Evolutionary conservation across 106 monocot genomes (phyloP).

Genomic region (Ottelia alismoides): DNA sequence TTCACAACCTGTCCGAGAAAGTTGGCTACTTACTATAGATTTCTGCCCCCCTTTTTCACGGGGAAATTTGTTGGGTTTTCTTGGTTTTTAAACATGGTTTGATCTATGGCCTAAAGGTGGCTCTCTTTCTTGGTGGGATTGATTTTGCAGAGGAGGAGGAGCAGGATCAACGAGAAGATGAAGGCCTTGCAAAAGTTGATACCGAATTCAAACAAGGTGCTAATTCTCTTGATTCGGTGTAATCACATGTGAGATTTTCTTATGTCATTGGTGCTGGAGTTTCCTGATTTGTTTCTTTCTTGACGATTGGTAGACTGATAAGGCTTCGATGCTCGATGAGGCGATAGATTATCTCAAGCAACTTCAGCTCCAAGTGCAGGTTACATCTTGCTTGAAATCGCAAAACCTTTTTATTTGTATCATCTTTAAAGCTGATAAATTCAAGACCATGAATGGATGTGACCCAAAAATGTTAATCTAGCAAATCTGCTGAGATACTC

Average conservation of each 20-base stretch:
- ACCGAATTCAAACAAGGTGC: conserved; percentile 24
- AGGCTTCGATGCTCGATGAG: no score
- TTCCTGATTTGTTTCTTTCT: background rate
- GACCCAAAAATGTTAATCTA: no score
- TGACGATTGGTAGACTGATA: conserved; percentile 1
- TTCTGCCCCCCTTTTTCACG: background rate
- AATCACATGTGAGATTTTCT: background rate
- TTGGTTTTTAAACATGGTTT: background rate
- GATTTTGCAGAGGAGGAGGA: conserved; percentile 20
- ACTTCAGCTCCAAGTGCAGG: conserved; percentile 23
- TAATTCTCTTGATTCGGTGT: conserved; percentile 1
- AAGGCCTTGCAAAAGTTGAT: conserved; percentile 12
- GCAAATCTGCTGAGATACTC: no score
- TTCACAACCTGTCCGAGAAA: conserved; percentile 80
- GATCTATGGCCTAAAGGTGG: background rate
- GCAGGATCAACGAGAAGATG: conserved; percentile 14
- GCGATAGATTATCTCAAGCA: conserved; percentile 25
- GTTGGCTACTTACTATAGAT: no score
- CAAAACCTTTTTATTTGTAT: no score
- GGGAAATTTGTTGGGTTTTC: no score
- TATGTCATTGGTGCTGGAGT: background rate
- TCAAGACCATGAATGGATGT: no score
- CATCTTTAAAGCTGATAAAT: no score
- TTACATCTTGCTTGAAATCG: no score
- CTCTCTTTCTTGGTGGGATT: background rate